A percentile compares a stretch with the other conserved stretches of the same genome.
Evolutionary conservation across 805 yeast genomes (phyloP).

Genomic region (Brettanomyces nanus): DNA sequence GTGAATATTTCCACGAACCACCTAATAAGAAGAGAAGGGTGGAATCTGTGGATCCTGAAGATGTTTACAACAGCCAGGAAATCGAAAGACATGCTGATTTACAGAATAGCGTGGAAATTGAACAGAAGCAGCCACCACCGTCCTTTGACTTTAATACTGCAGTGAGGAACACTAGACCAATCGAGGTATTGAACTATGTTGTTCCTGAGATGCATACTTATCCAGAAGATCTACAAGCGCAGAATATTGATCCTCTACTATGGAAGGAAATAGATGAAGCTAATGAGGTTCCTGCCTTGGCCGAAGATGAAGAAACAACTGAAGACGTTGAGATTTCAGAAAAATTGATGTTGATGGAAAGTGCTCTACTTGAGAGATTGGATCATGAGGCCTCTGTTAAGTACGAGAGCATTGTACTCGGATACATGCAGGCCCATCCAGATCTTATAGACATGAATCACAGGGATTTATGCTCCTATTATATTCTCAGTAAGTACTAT

Average conservation of each 20-base stretch:
- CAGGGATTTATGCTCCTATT: slow-evolving; percentile 7
- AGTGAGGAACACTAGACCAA: neutral
- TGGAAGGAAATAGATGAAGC: neutral
- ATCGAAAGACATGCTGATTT: neutral
- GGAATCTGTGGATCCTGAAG: neutral
- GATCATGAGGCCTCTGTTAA: slow-evolving; percentile 19
- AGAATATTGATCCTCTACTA: neutral
- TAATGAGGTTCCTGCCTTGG: neutral
- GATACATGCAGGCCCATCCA: slow-evolving; percentile 15
- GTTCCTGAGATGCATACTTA: neutral
- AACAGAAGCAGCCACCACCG: neutral
- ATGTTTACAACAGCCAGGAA: slow-evolving; percentile 1
- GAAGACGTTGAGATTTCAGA: slow-evolving; percentile 1
- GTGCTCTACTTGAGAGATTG: slow-evolving; percentile 16
- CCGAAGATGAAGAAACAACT: neutral
- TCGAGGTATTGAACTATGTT: neutral
- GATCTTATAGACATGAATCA: slow-evolving; percentile 13
- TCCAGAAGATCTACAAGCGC: neutral
- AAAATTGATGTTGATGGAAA: slow-evolving; percentile 14
- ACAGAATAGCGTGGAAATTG: neutral
- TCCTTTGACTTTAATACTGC: neutral
- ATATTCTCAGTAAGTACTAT: slow-evolving; percentile 11
- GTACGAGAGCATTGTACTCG: slow-evolving; percentile 19
- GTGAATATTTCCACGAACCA: neutral
- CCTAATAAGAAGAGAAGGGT: neutral